phyloP scores from a whole-genome alignment of 257 asterid genomes.

The Sherardia arvensis region DNA sequence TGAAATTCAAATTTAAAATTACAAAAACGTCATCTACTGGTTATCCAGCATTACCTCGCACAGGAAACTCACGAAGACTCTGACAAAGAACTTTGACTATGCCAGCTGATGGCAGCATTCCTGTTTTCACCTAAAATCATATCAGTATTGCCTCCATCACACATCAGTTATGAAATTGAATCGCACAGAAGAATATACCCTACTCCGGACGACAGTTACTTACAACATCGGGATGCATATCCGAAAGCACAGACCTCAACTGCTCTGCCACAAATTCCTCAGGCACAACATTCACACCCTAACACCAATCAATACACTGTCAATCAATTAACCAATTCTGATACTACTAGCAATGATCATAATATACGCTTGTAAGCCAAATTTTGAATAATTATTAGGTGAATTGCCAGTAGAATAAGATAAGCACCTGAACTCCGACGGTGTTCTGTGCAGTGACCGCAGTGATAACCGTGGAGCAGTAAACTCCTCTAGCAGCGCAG shows the following conservation, averaged over 20 bases:
- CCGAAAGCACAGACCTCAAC: slow-evolving; percentile 70
- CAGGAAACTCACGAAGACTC: slow-evolving; percentile 59
- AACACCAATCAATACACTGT: slow-evolving; percentile 17
- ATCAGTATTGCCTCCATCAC: slow-evolving; percentile 18
- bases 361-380: background rate
- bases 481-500: slow-evolving; percentile 80
- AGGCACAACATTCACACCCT: slow-evolving; percentile 61
- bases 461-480: slow-evolving; percentile 85
- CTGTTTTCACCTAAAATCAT: slow-evolving; percentile 80
- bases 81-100: slow-evolving; percentile 61
- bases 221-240: slow-evolving; percentile 92
- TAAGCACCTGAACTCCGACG: slow-evolving; percentile 72
- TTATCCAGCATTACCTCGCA: slow-evolving; percentile 43
- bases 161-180: background rate
- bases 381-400: too few relatives aligned
- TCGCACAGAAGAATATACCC: background rate
- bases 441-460: slow-evolving; percentile 96
- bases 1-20: background rate
- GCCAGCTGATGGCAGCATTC: slow-evolving; percentile 87
- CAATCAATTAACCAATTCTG: background rate
- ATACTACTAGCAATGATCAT: background rate
- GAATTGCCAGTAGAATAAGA: background rate
- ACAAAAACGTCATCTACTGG: too few relatives aligned
- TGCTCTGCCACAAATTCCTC: slow-evolving; percentile 72
- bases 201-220: slow-evolving; percentile 17